Evolutionary conservation across 306 rosid species (phyloP).

Genomic region (Astragalus membranaceus): DNA sequence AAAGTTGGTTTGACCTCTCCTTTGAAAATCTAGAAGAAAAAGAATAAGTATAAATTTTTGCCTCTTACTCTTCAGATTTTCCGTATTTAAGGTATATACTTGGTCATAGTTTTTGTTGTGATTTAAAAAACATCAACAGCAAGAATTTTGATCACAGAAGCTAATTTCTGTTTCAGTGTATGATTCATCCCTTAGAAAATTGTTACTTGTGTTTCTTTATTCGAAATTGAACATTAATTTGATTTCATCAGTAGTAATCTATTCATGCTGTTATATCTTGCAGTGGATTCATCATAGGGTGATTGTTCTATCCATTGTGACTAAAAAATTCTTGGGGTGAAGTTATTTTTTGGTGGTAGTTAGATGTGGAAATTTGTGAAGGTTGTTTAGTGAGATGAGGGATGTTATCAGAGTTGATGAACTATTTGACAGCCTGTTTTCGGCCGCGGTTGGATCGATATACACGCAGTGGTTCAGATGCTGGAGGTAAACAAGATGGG

Average conservation of each 20-base stretch:
- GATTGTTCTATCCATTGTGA: constrained; percentile 16
- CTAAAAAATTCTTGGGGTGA: constrained; percentile 25
- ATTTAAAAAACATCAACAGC: background rate
- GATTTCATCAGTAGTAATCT: constrained; percentile 19
- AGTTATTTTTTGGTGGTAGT: constrained; percentile 21
- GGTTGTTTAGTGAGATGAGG: constrained; percentile 61
- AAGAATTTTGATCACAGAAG: background rate
- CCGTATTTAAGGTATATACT: constrained; percentile 12
- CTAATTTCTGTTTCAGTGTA: constrained; percentile 13
- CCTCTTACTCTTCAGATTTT: background rate
- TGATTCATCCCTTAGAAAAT: constrained; percentile 15
- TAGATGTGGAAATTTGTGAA: constrained; percentile 59
- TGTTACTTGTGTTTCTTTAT: constrained; percentile 13
- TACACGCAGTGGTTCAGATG: constrained; percentile 38
- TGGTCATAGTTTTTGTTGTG: constrained; percentile 36
- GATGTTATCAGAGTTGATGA: constrained; percentile 68
- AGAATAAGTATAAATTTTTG: background rate
- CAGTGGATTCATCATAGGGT: constrained; percentile 28
- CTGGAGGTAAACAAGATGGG: constrained; percentile 57
- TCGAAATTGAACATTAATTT: background rate
- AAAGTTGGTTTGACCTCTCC: constrained; percentile 35
- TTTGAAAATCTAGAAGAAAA: background rate
- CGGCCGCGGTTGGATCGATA: constrained; percentile 44
- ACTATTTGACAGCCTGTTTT: constrained; percentile 56
- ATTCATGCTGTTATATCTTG: constrained; percentile 34